Evolutionary conservation across 768 basidiomycete genomes (phyloP).

Genomic region (Inosperma sp.): DNA sequence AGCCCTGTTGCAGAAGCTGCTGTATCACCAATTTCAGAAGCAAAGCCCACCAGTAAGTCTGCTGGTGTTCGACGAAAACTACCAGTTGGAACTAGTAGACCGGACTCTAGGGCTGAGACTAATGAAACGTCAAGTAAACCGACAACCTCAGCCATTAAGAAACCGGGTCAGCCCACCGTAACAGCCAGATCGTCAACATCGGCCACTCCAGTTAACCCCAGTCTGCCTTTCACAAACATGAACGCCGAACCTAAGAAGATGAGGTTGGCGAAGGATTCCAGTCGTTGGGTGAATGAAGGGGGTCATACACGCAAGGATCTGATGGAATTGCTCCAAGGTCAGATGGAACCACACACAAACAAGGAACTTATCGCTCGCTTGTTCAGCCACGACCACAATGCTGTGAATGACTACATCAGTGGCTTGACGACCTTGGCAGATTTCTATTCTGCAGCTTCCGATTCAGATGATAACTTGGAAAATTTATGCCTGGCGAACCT

Average conservation of each 20-base stretch:
- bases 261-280: conserved; percentile 69
- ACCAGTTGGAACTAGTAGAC: conserved; percentile 55
- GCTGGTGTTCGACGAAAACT: conserved; percentile 69
- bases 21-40: conserved; percentile 29
- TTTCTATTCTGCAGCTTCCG: conserved; percentile 58
- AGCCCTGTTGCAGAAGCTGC: conserved; percentile 43
- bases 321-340: conserved; percentile 76
- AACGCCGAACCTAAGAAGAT: conserved; percentile 61
- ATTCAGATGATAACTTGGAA: conserved; percentile 54
- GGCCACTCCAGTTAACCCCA: conserved; percentile 26
- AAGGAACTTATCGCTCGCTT: conserved; percentile 71
- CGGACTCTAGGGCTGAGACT: conserved; percentile 45
- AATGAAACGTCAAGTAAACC: conserved; percentile 33
- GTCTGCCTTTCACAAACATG: conserved; percentile 45
- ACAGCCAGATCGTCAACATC: conserved; percentile 10
- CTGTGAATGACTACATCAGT: conserved; percentile 86
- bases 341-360: conserved; percentile 85
- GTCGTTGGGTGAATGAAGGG: conserved; percentile 82
- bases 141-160: conserved; percentile 31
- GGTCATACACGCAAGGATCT: conserved; percentile 84
- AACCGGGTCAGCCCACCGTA: conserved; percentile 24
- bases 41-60: conserved; percentile 45
- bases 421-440: conserved; percentile 73
- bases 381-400: conserved; percentile 95
- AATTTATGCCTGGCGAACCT: conserved; percentile 77